Conservation (phyloP, 352 stramenopile species). For the Saprolegnia diclina region DNA sequence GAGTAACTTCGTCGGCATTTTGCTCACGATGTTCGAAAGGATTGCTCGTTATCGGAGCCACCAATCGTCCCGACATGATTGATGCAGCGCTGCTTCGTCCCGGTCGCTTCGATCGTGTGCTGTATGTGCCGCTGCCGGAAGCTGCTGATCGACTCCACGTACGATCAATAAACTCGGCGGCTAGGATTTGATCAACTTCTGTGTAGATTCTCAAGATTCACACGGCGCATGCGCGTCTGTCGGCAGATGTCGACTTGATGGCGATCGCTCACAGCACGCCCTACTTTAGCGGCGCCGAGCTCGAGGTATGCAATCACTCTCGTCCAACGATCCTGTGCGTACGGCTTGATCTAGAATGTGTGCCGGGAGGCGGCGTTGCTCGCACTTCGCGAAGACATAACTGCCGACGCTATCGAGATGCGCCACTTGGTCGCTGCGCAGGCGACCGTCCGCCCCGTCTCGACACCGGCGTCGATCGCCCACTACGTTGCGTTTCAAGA, state of each 20-base stretch:
- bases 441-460: constrained; percentile 45
- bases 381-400: constrained; percentile 63
- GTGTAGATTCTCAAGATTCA: constrained; percentile 75
- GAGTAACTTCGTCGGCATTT: background rate
- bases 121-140: constrained; percentile 91
- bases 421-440: constrained; percentile 56
- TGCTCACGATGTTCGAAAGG: constrained; percentile 29
- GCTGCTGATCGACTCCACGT: constrained; percentile 38
- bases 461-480: constrained; percentile 44
- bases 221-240: constrained; percentile 51
- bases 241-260: constrained; percentile 55
- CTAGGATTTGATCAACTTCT: background rate
- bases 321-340: background rate
- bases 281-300: constrained; percentile 80
- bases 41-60: constrained; percentile 95
- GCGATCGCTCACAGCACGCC: constrained; percentile 45
- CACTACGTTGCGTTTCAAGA: background rate
- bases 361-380: constrained; percentile 78
- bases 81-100: constrained; percentile 96
- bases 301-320: constrained; percentile 49
- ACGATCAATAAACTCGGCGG: background rate
- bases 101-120: constrained; percentile 92
- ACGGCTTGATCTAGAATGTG: constrained; percentile 50
- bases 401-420: constrained; percentile 45
- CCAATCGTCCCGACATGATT: constrained; percentile 96